These are phyloP conservation scores for Taxillus chinensis DNA, from an alignment of 164 flowering plant genomes.

Conservation along the genomic window DNA sequence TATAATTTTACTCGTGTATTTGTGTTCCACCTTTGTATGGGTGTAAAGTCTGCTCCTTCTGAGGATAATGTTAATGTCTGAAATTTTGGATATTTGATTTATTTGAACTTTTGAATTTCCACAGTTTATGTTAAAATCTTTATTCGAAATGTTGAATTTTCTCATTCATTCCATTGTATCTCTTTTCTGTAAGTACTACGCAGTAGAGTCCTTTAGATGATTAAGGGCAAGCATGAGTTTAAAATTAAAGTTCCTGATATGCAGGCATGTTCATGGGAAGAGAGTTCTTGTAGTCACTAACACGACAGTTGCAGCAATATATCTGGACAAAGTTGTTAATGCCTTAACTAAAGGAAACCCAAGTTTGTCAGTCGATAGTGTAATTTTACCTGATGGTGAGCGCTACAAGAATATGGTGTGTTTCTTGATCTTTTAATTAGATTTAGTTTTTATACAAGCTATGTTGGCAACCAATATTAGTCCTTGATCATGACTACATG, in stretches of 20 bases:
- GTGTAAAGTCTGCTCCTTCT: no score
- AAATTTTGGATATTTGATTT: no score
- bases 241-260: background rate
- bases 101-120: no score
- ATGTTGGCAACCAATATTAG: background rate
- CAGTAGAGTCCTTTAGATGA: no score
- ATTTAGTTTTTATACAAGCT: background rate
- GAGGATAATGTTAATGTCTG: no score
- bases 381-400: slow-evolving; percentile 96
- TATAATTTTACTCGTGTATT: no score
- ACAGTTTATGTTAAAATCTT: no score
- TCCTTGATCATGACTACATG: background rate
- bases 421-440: background rate
- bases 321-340: slow-evolving; percentile 65
- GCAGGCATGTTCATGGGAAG: slow-evolving; percentile 97
- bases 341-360: slow-evolving; percentile 79
- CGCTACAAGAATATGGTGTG: slow-evolving; percentile 85
- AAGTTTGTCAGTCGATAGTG: slow-evolving; percentile 68
- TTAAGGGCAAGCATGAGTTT: no score
- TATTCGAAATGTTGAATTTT: no score
- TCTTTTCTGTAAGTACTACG: no score
- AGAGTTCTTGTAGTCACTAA: slow-evolving; percentile 93
- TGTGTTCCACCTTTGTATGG: no score
- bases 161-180: no score
- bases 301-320: slow-evolving; percentile 69